Evolutionary conservation across 2,329 filamentous ascomycete genomes (phyloP), one percentile per base, ranked within the genome.

Genomic region (Apiospora pterosperma): DNA sequence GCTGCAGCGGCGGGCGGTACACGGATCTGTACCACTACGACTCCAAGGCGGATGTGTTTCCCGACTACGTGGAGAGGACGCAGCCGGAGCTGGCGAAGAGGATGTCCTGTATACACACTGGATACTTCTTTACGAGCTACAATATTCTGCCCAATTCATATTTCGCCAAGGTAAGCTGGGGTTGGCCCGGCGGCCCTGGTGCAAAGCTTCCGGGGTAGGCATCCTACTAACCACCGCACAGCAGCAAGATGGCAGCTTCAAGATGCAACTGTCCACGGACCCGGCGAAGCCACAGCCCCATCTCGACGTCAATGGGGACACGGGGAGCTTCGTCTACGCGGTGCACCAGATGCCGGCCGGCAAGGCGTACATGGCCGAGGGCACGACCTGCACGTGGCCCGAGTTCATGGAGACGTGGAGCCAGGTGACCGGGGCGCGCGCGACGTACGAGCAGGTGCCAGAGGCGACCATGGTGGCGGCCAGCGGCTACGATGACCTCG

Each of bases 21-120:
- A 76, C 71, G n/a, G 79, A 85, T 67, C 66, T 85, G 63, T 86
- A 85, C 67, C 83, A 85, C 69, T 84, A 80, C 63, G 83, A 86
- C 70, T 70, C 78, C 8, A 86, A 87, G 72, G 84, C 84, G 1
- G 82, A 84, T 55, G n/a, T 59, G 16, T 84, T 83, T 34, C 82
- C 81, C 0, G 62, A 72, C 14, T 84, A 84, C 48, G 81, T 84
- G 4, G 67, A 74, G 10, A 76, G 76, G 3, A 79, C 70, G 5
- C 77, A 84, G 66, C 80, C 81, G 0, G 69, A 68, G 5, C 70
- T 86, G 36, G 81, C 80, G 7, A 73, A 71, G 62, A 86, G 85
- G 73, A 82, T 82, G 78, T 82, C 79, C 6, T 84, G 79, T 71
- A 79, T 84, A 25, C 81, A 84, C 10, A 84, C 81, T 0, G 82